Evolutionary conservation across 2,329 filamentous ascomycete species (phyloP).

Genomic region (Aspergillus quadricinctus): DNA sequence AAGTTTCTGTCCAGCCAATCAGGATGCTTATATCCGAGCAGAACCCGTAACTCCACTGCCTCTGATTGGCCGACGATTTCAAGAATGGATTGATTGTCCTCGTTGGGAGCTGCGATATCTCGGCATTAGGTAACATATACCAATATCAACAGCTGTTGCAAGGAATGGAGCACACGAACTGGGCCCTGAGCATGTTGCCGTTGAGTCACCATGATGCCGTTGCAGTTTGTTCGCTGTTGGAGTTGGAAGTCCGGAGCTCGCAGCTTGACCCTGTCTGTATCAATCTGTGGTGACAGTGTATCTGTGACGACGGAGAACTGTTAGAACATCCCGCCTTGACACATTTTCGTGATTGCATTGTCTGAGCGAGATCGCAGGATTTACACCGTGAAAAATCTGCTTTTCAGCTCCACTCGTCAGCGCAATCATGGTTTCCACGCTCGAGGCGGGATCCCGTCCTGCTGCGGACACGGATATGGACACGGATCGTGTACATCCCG

Average conservation of each 20-base stretch:
- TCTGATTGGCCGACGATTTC: background rate
- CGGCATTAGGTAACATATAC: background rate
- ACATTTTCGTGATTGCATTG: background rate
- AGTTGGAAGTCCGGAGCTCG: background rate
- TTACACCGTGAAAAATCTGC: background rate
- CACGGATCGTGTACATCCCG: background rate
- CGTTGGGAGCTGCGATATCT: background rate
- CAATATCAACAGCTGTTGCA: background rate
- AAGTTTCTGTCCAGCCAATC: background rate
- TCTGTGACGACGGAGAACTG: background rate
- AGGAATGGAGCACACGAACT: background rate
- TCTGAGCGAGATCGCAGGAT: background rate
- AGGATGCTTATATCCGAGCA: background rate
- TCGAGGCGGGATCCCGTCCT: background rate
- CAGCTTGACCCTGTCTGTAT: background rate
- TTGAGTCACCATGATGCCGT: background rate
- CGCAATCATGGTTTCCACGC: background rate
- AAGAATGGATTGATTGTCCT: background rate
- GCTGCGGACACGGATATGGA: background rate
- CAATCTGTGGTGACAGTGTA: background rate
- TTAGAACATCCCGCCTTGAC: background rate
- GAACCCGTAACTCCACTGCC: background rate
- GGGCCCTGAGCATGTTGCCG: background rate
- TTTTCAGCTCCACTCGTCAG: background rate
- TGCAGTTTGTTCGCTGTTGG: background rate